Percentiles rank a stretch among this genome's conserved stretches.
phyloP scores from a whole-genome alignment of 2,329 filamentous ascomycete genomes.

The Fusarium bactridioides region DNA sequence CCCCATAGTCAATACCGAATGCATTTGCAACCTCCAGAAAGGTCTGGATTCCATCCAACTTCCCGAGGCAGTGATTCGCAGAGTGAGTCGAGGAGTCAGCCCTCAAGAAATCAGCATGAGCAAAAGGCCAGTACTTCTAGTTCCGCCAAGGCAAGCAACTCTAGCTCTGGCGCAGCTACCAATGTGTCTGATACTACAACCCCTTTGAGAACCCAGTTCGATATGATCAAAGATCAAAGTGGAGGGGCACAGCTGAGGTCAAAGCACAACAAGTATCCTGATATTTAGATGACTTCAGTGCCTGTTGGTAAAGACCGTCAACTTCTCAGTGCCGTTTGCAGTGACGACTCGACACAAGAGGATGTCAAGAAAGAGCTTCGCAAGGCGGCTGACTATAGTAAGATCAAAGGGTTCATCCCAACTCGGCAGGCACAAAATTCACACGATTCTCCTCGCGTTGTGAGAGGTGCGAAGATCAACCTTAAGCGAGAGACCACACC shows the following conservation, averaged over 20 bases:
- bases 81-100: neutral
- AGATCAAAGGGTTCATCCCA: slow-evolving; percentile 23
- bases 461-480: neutral
- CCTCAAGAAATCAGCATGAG: neutral
- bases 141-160: neutral
- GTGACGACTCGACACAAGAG: neutral
- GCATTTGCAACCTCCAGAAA: neutral
- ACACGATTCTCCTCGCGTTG: neutral
- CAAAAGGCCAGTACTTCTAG: neutral
- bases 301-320: slow-evolving; percentile 19
- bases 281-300: slow-evolving; percentile 23
- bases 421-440: slow-evolving; percentile 25
- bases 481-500: neutral
- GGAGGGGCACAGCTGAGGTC: neutral
- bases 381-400: slow-evolving; percentile 2
- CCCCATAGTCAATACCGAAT: neutral
- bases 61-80: neutral
- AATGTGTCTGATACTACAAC: neutral
- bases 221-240: slow-evolving; percentile 6
- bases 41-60: neutral
- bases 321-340: neutral
- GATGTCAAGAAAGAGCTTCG: slow-evolving; percentile 17
- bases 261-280: slow-evolving; percentile 6
- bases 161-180: neutral
- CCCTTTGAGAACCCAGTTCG: neutral